Conservation (phyloP, 2,329 filamentous ascomycete species). For the Arthrobotrys sphaeroides region DNA sequence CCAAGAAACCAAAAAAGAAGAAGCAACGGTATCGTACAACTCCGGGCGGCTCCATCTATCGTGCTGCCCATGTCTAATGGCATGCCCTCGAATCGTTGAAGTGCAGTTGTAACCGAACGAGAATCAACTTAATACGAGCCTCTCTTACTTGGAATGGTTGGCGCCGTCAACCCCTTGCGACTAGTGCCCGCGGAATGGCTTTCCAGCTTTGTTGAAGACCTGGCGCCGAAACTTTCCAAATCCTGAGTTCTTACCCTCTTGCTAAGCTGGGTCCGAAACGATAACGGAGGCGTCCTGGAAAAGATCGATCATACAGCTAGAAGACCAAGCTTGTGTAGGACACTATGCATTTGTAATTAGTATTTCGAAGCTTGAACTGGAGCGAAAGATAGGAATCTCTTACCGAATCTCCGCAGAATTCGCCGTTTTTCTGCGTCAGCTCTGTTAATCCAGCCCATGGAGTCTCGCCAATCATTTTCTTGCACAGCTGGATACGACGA, state of each 20-base stretch:
- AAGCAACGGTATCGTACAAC: slow-evolving; percentile 11
- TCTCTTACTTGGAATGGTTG: not conserved
- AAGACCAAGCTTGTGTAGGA: slow-evolving; percentile 96
- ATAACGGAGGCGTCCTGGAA: slow-evolving; percentile 83
- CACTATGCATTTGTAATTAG: slow-evolving; percentile 68
- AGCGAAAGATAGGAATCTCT: slow-evolving; percentile 61
- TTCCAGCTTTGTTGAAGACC: slow-evolving; percentile 27
- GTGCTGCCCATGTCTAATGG: slow-evolving; percentile 2
- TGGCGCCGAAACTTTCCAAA: slow-evolving; percentile 32
- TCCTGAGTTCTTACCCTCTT: not conserved
- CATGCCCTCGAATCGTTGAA: not conserved
- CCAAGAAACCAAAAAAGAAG: slow-evolving; percentile 11
- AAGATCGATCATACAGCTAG: slow-evolving; percentile 90
- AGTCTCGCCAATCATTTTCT: slow-evolving; percentile 80
- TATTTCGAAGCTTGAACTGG: slow-evolving; percentile 54
- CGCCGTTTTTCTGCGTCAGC: slow-evolving; percentile 88
- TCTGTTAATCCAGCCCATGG: slow-evolving; percentile 92
- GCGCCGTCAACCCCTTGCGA: slow-evolving; percentile 34
- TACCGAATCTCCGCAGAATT: slow-evolving; percentile 86
- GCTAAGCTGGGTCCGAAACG: slow-evolving; percentile 25
- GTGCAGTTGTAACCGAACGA: not conserved
- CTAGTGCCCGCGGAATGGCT: slow-evolving; percentile 2
- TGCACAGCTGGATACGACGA: slow-evolving; percentile 80
- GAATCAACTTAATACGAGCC: not conserved
- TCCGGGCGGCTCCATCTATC: not conserved